These are phyloP conservation scores for Yamadazyma kitorensis DNA, from an alignment of 805 yeast species.

Conservation along the genomic window DNA sequence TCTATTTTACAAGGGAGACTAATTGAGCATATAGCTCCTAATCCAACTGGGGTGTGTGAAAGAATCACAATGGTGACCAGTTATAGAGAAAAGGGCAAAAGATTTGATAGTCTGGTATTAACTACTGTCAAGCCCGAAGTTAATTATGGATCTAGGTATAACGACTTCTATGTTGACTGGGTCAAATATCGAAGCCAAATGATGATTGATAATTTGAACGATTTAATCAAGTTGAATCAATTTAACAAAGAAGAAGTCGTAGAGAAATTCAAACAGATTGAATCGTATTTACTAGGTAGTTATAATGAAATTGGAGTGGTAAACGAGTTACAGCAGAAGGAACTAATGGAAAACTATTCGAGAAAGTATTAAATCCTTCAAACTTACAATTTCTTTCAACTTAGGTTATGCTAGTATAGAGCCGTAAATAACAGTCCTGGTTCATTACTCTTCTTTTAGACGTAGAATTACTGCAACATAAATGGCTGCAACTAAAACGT, in stretches of 20 bases:
- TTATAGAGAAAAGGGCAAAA: conserved; percentile 28
- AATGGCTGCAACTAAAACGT: too few species aligned
- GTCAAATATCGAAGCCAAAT: conserved; percentile 26
- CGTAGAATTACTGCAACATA: too few species aligned
- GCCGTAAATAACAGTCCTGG: too few species aligned
- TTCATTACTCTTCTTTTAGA: too few species aligned
- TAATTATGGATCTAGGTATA: conserved; percentile 31
- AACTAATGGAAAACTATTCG: too few species aligned
- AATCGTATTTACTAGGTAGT: conserved; percentile 19
- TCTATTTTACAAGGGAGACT: conserved; percentile 37
- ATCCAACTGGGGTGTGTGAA: conserved; percentile 31
- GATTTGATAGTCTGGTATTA: conserved; percentile 29
- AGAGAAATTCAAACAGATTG: conserved; percentile 19
- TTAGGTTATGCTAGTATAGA: too few species aligned
- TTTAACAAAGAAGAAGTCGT: conserved; percentile 25
- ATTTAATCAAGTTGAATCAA: conserved; percentile 13
- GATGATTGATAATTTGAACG: conserved; percentile 22
- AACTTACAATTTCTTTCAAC: too few species aligned
- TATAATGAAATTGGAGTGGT: conserved; percentile 27
- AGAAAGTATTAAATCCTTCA: too few species aligned
- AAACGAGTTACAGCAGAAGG: too few species aligned
- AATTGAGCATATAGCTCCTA: conserved; percentile 40
- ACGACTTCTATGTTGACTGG: conserved; percentile 38
- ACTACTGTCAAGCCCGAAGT: conserved; percentile 38
- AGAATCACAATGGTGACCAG: conserved; percentile 43